Conservation (phyloP, 108 stramenopile genomes). For the Asterionellopsis glacialis region DNA sequence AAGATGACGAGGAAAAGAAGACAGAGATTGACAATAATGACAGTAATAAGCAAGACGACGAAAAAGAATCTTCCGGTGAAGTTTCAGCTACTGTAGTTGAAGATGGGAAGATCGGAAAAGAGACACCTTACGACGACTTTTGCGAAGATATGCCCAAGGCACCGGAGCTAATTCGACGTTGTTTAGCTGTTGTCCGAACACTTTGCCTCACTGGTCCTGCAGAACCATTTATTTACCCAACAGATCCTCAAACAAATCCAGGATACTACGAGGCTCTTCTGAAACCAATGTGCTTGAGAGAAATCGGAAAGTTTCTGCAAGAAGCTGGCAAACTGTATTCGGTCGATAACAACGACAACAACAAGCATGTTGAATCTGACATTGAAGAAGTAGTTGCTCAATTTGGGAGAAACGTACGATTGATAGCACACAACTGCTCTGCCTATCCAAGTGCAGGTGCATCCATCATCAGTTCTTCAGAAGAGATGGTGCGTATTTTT, state of each 20-base stretch:
- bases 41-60: background rate
- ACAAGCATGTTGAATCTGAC: constrained; percentile 20
- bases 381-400: constrained; percentile 52
- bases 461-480: constrained; percentile 58
- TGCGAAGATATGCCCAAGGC: constrained; percentile 68
- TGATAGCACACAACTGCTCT: constrained; percentile 61
- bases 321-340: constrained; percentile 36
- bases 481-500: constrained; percentile 77
- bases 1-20: constrained; percentile 6
- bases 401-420: constrained; percentile 68
- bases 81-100: constrained; percentile 3
- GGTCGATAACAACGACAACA: constrained; percentile 4
- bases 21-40: constrained; percentile 5
- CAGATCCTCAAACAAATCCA: constrained; percentile 80
- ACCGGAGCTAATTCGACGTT: constrained; percentile 79
- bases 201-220: constrained; percentile 53
- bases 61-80: constrained; percentile 1
- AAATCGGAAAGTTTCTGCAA: constrained; percentile 58
- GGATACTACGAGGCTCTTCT: constrained; percentile 85
- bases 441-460: constrained; percentile 68
- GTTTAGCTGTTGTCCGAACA: constrained; percentile 77
- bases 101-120: constrained; percentile 32
- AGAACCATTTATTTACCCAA: constrained; percentile 77
- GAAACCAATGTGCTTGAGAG: constrained; percentile 68
- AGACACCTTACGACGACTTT: constrained; percentile 69